These are phyloP conservation scores for Phytophthora pini DNA, from an alignment of 352 stramenopile species.

Conservation along the genomic window DNA sequence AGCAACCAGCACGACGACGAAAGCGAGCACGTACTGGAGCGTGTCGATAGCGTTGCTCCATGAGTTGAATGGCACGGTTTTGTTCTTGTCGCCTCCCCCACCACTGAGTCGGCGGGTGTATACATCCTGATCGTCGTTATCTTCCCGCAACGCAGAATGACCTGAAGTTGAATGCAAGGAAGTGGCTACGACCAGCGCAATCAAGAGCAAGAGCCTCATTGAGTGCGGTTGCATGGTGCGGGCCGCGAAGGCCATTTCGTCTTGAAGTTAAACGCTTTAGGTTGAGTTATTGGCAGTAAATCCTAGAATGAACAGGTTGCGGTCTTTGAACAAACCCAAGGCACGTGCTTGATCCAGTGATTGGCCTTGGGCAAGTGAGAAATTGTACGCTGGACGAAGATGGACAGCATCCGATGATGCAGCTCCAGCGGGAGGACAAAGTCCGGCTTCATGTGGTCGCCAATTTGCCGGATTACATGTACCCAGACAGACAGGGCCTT, in stretches of 20 bases:
- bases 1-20: constrained; percentile 61
- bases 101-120: constrained; percentile 24
- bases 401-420: constrained; percentile 23
- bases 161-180: constrained; percentile 22
- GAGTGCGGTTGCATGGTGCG: constrained; percentile 14
- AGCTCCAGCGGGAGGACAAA: constrained; percentile 21
- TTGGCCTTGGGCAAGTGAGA: constrained; percentile 19
- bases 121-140: constrained; percentile 11
- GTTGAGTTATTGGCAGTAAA: constrained; percentile 21
- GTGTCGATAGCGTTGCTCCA: constrained; percentile 47
- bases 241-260: constrained; percentile 18
- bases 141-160: constrained; percentile 20
- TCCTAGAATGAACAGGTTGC: constrained; percentile 24
- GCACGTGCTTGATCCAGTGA: constrained; percentile 16
- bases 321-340: neutral
- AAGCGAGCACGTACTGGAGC: constrained; percentile 48
- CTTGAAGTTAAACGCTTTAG: constrained; percentile 19
- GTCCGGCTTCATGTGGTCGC: constrained; percentile 21
- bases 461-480: neutral
- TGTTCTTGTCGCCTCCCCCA: constrained; percentile 28
- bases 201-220: constrained; percentile 13
- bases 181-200: constrained; percentile 24
- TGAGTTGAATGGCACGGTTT: constrained; percentile 54
- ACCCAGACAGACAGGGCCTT: constrained; percentile 6
- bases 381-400: constrained; percentile 15